Conservation (phyloP, 768 basidiomycete genomes). For the Auriculariales sp. region DNA sequence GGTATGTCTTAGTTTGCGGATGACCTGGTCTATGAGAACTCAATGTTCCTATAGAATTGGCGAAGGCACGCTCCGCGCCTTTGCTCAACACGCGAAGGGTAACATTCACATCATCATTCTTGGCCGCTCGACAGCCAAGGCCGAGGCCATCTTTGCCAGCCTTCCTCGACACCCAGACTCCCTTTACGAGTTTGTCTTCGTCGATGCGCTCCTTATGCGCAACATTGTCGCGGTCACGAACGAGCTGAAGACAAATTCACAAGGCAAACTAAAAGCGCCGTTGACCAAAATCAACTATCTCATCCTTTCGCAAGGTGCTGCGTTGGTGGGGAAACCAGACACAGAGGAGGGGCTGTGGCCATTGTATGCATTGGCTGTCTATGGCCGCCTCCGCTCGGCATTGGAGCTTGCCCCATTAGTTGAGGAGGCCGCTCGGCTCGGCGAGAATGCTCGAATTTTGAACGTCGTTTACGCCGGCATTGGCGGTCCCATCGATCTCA, state of each 20-base stretch:
- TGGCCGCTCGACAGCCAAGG: conserved; percentile 2
- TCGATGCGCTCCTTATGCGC: conserved; percentile 2
- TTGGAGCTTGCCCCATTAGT: conserved; percentile 30
- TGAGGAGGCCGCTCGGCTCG: conserved; percentile 26
- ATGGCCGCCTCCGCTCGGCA: conserved; percentile 34
- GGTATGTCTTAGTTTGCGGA: not conserved
- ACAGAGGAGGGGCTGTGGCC: conserved; percentile 31
- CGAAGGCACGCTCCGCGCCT: conserved; percentile 1
- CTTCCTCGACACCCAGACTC: conserved; percentile 1
- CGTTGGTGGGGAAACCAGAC: conserved; percentile 23
- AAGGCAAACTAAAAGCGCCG: conserved; percentile 10
- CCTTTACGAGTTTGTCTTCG: conserved; percentile 5
- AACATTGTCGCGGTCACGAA: not conserved
- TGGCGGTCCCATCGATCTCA: conserved; percentile 23
- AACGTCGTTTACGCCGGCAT: conserved; percentile 25
- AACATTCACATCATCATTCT: conserved; percentile 4
- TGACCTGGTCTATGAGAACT: too few species aligned
- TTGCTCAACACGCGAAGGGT: conserved; percentile 5
- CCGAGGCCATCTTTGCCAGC: conserved; percentile 4
- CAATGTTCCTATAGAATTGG: not conserved
- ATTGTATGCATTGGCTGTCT: conserved; percentile 32
- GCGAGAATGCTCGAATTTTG: conserved; percentile 36
- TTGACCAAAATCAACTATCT: conserved; percentile 39
- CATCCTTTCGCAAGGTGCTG: conserved; percentile 30
- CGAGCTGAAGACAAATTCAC: not conserved